Conservation (phyloP, 2,329 filamentous ascomycete species). For the Paramyrothecium roridum region DNA sequence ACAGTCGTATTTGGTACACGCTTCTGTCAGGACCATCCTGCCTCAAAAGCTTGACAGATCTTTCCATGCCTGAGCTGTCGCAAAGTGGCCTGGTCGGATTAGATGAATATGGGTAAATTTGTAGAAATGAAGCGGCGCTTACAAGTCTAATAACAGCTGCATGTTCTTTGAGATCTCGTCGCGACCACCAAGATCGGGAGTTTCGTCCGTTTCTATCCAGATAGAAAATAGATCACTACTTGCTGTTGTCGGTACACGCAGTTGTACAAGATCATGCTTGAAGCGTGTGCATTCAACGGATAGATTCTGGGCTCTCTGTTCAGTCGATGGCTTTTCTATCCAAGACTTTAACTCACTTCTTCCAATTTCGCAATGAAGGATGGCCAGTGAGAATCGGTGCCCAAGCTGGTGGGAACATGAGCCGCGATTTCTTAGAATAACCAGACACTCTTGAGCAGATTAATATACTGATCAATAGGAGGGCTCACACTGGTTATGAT, state of each 20-base stretch:
- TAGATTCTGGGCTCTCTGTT: constrained; percentile 14
- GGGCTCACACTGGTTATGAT: constrained; percentile 19
- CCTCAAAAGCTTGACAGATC: too few relatives aligned
- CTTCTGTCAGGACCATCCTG: too few relatives aligned
- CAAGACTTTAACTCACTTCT: constrained; percentile 16
- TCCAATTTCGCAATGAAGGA: constrained; percentile 27
- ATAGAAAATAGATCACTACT: constrained; percentile 21
- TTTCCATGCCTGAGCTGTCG: too few relatives aligned
- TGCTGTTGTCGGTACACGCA: constrained; percentile 7
- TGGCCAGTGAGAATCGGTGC: constrained; percentile 27
- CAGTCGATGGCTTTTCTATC: background rate
- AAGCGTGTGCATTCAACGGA: constrained; percentile 22
- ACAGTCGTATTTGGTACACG: background rate
- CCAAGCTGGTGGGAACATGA: constrained; percentile 5
- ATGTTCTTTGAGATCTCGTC: too few relatives aligned
- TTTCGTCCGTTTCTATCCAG: constrained; percentile 19
- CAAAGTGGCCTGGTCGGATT: too few relatives aligned
- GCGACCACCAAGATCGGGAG: too few relatives aligned
- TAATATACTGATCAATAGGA: constrained; percentile 22
- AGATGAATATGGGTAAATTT: too few relatives aligned
- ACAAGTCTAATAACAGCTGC: too few relatives aligned
- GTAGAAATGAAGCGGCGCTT: too few relatives aligned
- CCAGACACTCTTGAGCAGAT: constrained; percentile 29
- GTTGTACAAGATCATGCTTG: constrained; percentile 19
- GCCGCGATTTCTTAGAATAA: constrained; percentile 16